Conservation (phyloP, 768 basidiomycete species). For the Tylopilus rubrobrunneus region DNA sequence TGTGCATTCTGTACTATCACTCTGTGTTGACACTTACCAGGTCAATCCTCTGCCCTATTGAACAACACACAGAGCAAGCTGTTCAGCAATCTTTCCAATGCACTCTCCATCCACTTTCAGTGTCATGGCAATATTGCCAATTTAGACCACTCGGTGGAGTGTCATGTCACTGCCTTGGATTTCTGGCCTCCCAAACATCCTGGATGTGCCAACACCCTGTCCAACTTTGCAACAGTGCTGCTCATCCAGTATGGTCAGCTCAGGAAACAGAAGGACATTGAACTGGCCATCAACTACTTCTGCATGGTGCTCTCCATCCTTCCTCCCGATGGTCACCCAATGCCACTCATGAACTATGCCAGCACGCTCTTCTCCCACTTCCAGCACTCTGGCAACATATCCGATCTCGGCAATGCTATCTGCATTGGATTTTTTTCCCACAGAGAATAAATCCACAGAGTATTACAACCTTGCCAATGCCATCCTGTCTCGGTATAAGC, state of each 20-base stretch:
- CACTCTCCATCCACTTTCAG: conserved; percentile 26
- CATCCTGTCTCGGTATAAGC: conserved; percentile 27
- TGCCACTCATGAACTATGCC: conserved; percentile 27
- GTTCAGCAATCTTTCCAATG: conserved; percentile 27
- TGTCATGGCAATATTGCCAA: conserved; percentile 24
- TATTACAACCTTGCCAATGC: conserved; percentile 31
- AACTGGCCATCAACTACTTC: conserved; percentile 28
- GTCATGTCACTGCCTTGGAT: conserved; percentile 23
- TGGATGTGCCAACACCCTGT: conserved; percentile 20
- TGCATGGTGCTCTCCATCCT: conserved; percentile 18
- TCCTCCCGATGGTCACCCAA: conserved; percentile 16
- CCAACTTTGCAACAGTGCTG: conserved; percentile 28
- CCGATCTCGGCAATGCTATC: conserved; percentile 23
- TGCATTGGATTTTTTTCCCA: conserved; percentile 15
- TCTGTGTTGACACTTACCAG: conserved; percentile 24
- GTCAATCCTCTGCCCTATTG: conserved; percentile 14
- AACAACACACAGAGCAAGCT: conserved; percentile 23
- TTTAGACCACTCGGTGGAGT: conserved; percentile 27
- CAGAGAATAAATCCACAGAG: conserved; percentile 17
- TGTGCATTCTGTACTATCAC: conserved; percentile 26
- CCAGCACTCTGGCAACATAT: conserved; percentile 15
- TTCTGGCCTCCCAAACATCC: conserved; percentile 26
- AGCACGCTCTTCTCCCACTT: conserved; percentile 29
- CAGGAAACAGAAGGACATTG: conserved; percentile 23
- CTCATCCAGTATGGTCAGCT: conserved; percentile 25